These are phyloP conservation scores for Xylaria sp. DNA, from an alignment of 2,329 filamentous ascomycete genomes.

Conservation along the genomic window DNA sequence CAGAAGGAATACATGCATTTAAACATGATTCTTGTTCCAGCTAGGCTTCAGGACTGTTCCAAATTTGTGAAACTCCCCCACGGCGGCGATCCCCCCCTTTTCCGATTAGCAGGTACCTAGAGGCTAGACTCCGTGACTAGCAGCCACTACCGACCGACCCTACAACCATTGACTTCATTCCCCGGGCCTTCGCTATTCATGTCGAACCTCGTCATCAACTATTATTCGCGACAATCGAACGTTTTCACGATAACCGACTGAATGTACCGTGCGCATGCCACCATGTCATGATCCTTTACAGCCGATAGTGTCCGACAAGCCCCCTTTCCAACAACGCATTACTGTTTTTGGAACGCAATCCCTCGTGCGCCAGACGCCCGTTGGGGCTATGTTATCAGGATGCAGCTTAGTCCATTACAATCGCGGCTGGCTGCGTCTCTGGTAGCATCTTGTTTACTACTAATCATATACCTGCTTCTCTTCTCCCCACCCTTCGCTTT, in stretches of 20 bases:
- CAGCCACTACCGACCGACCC: neutral
- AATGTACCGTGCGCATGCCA: no score
- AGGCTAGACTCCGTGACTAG: no score
- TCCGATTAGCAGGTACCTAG: conserved; percentile 11
- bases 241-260: no score
- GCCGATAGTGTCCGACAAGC: conserved; percentile 10
- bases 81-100: conserved; percentile 13
- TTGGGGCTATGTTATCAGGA: conserved; percentile 49
- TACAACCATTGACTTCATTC: conserved; percentile 1
- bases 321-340: conserved; percentile 2
- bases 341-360: conserved; percentile 17
- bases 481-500: conserved; percentile 63
- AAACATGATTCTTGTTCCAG: no score
- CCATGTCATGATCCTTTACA: conserved; percentile 20
- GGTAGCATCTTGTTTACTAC: conserved; percentile 60
- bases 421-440: conserved; percentile 72
- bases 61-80: conserved; percentile 23
- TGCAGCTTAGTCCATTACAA: conserved; percentile 70
- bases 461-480: conserved; percentile 64
- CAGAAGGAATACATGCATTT: no score
- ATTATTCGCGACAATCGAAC: conserved; percentile 13
- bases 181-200: neutral
- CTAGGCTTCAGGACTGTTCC: neutral
- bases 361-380: conserved; percentile 35
- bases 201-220: neutral